Evolutionary conservation across 805 yeast genomes (phyloP).

Genomic region (Kodamaea lidongshanica): DNA sequence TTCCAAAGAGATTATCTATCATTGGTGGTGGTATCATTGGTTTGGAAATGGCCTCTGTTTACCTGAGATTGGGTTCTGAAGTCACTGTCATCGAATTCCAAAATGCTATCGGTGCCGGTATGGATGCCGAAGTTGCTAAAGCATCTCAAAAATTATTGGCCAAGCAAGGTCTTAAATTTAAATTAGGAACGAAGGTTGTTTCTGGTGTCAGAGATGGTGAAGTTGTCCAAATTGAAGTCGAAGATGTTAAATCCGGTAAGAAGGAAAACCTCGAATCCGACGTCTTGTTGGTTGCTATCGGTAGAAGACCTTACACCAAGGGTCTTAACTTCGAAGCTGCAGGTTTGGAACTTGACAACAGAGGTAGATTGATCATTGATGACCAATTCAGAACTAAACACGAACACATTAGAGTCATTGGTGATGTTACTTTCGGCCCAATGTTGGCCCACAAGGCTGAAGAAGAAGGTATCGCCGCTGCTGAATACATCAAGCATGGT

Average conservation of each 20-base stretch:
- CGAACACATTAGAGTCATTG: slow-evolving; percentile 93
- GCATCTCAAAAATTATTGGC: slow-evolving; percentile 80
- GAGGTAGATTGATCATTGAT: slow-evolving; percentile 92
- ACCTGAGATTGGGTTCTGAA: slow-evolving; percentile 90
- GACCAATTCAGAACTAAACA: slow-evolving; percentile 86
- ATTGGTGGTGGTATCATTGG: slow-evolving; percentile 99
- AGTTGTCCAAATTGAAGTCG: slow-evolving; percentile 77
- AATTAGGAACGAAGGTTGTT: slow-evolving; percentile 84
- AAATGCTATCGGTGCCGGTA: slow-evolving; percentile 91
- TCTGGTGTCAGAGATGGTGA: slow-evolving; percentile 88
- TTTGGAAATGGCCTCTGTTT: slow-evolving; percentile 98
- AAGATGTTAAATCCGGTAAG: slow-evolving; percentile 82
- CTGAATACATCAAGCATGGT: slow-evolving; percentile 85
- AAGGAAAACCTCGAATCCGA: slow-evolving; percentile 79
- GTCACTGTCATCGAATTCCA: slow-evolving; percentile 93
- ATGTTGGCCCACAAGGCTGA: slow-evolving; percentile 99
- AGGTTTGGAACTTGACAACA: slow-evolving; percentile 86
- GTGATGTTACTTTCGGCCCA: slow-evolving; percentile 97
- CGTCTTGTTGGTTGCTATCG: slow-evolving; percentile 92
- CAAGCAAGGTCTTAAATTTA: slow-evolving; percentile 94
- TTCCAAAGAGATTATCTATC: slow-evolving; percentile 86
- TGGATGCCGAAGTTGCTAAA: slow-evolving; percentile 95
- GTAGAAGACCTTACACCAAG: slow-evolving; percentile 94
- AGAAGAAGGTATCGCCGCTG: slow-evolving; percentile 99
- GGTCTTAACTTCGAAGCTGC: slow-evolving; percentile 84